These are phyloP conservation scores for Neonectria punicea DNA, from an alignment of 2,329 filamentous ascomycete species.

Conservation along the genomic window DNA sequence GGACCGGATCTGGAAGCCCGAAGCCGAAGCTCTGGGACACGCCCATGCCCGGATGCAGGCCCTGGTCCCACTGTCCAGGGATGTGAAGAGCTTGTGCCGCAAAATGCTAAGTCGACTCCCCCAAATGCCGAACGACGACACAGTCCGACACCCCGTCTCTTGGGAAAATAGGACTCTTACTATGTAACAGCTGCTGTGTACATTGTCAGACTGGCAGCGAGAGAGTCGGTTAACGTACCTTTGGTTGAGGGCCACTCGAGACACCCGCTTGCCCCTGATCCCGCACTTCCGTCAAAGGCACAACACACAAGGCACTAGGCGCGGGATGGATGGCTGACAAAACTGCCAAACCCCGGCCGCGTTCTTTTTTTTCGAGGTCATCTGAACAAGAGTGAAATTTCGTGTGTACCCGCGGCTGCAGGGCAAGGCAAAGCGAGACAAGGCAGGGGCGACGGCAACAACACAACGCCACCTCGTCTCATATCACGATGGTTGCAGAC, in stretches of 20 bases:
- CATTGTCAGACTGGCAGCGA: not conserved
- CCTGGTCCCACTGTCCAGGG: constrained; percentile 25
- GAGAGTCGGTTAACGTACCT: not conserved
- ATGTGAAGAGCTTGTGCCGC: constrained; percentile 17
- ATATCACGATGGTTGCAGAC: constrained; percentile 29
- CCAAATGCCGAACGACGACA: constrained; percentile 6
- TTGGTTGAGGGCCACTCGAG: not conserved
- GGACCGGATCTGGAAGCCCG: constrained; percentile 43
- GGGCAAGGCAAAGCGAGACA: constrained; percentile 13
- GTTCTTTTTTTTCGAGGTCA: constrained; percentile 37
- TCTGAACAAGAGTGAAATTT: constrained; percentile 37
- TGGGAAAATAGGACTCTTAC: not conserved
- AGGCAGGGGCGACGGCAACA: constrained; percentile 25
- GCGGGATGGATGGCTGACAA: constrained; percentile 24
- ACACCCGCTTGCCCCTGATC: not conserved
- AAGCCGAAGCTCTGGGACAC: constrained; percentile 39
- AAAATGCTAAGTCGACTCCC: constrained; percentile 36
- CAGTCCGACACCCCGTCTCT: not conserved
- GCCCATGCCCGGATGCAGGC: constrained; percentile 21
- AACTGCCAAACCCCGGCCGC: constrained; percentile 24
- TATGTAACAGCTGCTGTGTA: not conserved
- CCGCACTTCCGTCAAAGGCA: not conserved
- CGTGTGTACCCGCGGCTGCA: constrained; percentile 31
- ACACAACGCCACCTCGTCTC: constrained; percentile 39
- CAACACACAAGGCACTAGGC: constrained; percentile 4